phyloP scores from a whole-genome alignment of 768 basidiomycete genomes.

The Suillus fuscotomentosus region DNA sequence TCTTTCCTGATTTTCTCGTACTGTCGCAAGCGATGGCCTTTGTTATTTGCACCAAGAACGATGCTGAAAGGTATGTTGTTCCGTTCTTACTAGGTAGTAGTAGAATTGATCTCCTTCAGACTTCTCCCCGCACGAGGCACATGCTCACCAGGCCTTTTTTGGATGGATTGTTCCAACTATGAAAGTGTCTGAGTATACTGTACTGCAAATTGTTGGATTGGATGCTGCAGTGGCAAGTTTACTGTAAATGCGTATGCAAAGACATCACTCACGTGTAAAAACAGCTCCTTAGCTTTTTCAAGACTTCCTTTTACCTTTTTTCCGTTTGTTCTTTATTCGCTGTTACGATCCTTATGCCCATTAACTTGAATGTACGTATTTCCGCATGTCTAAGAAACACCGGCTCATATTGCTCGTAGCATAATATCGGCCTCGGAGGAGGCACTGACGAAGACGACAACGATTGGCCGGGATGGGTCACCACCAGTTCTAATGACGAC shows the following conservation, averaged over 20 bases:
- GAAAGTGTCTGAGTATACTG: slow-evolving; percentile 84
- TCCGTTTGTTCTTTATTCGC: slow-evolving; percentile 83
- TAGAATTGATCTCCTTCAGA: slow-evolving; percentile 42
- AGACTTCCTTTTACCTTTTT: slow-evolving; percentile 92
- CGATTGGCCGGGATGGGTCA: slow-evolving; percentile 44
- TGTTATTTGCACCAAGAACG: slow-evolving; percentile 90
- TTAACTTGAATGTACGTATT: slow-evolving; percentile 81
- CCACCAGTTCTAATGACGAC: slow-evolving; percentile 18
- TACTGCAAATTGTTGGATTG: slow-evolving; percentile 93
- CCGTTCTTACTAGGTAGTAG: not conserved
- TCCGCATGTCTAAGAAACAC: not conserved
- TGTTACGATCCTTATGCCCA: slow-evolving; percentile 83
- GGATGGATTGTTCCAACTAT: slow-evolving; percentile 97
- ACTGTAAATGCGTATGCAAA: not conserved
- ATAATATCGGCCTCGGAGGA: slow-evolving; percentile 70
- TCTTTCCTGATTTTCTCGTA: slow-evolving; percentile 91
- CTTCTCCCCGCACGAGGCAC: slow-evolving; percentile 92
- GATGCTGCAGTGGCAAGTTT: slow-evolving; percentile 90
- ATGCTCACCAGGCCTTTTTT: slow-evolving; percentile 83
- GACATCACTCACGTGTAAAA: not conserved
- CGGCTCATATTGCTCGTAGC: slow-evolving; percentile 36
- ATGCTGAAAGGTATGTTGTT: slow-evolving; percentile 80
- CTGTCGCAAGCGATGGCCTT: slow-evolving; percentile 82
- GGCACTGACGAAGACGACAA: slow-evolving; percentile 36
- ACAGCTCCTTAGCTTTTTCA: slow-evolving; percentile 92